phyloP scores from a whole-genome alignment of 345 rosid genomes.

The Heritiera littoralis region DNA sequence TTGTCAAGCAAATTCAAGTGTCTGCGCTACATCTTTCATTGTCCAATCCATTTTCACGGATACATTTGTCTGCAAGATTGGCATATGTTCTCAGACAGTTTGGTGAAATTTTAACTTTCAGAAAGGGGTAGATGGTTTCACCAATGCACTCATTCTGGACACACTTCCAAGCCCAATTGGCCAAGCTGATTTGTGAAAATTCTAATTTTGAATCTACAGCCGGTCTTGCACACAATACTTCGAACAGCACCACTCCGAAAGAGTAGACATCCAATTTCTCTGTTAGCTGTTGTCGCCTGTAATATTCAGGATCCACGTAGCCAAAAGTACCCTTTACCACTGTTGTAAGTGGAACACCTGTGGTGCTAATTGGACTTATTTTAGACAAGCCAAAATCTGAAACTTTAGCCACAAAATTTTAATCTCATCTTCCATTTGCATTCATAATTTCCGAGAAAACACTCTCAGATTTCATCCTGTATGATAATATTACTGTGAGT shows the following conservation, averaged over 20 bases:
- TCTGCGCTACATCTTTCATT: too few relatives aligned
- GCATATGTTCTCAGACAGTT: too few relatives aligned
- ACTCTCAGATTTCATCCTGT: too few relatives aligned
- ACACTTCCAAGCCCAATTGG: slow-evolving; percentile 38
- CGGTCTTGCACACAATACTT: slow-evolving; percentile 37
- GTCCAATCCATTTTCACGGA: too few relatives aligned
- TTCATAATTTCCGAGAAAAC: too few relatives aligned
- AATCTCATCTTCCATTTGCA: too few relatives aligned
- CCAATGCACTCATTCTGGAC: slow-evolving; percentile 31
- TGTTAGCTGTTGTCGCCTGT: slow-evolving; percentile 35
- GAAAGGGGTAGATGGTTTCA: slow-evolving; percentile 28
- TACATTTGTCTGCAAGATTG: too few relatives aligned
- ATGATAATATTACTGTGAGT: too few relatives aligned
- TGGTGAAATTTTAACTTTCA: slow-evolving; percentile 33
- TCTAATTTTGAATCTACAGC: slow-evolving; percentile 37
- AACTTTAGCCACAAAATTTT: slow-evolving; percentile 38
- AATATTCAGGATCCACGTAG: slow-evolving; percentile 39
- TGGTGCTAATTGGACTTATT: slow-evolving; percentile 35
- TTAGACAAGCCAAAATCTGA: slow-evolving; percentile 44
- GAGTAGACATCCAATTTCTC: slow-evolving; percentile 48
- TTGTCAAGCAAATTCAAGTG: too few relatives aligned
- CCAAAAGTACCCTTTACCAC: slow-evolving; percentile 39
- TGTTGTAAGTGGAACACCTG: slow-evolving; percentile 31
- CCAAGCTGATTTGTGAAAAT: slow-evolving; percentile 35
- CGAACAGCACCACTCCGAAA: slow-evolving; percentile 41